Evolutionary conservation across 495 filamentous ascomycete species (phyloP), one percentile per base, ranked within the genome.

Genomic region (Umbilicaria muhlenbergii): DNA sequence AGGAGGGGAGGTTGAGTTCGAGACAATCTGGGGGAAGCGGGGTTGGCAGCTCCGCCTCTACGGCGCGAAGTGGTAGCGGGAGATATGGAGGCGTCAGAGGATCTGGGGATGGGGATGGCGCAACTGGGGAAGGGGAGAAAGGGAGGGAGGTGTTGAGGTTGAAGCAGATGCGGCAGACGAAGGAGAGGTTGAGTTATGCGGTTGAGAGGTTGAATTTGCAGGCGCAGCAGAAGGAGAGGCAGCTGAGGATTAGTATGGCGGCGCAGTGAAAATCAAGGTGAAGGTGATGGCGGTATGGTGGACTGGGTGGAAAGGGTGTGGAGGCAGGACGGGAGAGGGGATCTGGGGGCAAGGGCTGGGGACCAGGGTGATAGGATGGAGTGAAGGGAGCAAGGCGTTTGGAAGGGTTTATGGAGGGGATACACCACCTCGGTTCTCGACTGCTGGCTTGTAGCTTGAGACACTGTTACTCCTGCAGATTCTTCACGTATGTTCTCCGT

Each of bases 161-260:
- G 57, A 74, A 73, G 59, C 67, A 77, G 51, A 46, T 86, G 51
- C 64, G 75, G 54, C 71, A 73, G 58, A 86, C 83, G 70, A 86
- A 84, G 61, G 81, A 87, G 58, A 63, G 83, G 45, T 59, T 87
- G 50, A 71, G 77, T 48, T 86, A 84, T 69, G 82, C 78, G 32
- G 77, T 88, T 35, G 80, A 83, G 54, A 67, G 81, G 42, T 54
- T 88, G 58, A 68, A 71, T 53, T 54, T 88, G 58, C 81, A 88
- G 61, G 67, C 63, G 44, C 68, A 57, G 41, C 73, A 83, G 64
- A 61, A 70, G 58, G 73, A 86, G 63, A 69, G 83, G 49, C 81
- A 87, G 57, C 58, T 88, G 64, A 72, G 83, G 61, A 85, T 80
- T 78, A 86, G 81, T 57, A 80, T 87, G 76, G 80, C 67, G 41